Base-by-base conservation (phyloP, 2,329 filamentous ascomycete genomes). In the Aureobasidium sp. region DNA sequence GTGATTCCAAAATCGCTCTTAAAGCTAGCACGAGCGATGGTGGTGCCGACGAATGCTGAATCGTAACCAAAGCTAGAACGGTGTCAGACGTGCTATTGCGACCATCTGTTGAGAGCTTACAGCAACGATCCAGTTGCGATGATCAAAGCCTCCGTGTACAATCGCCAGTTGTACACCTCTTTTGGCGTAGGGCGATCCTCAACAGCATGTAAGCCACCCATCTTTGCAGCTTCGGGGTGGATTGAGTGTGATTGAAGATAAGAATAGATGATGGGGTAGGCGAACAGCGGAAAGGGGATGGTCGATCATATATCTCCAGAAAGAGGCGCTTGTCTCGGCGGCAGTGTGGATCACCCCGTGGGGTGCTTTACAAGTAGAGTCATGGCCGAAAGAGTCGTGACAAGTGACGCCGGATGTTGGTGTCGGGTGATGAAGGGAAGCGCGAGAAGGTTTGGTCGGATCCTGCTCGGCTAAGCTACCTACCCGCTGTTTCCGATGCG, bases 21-120 rank as follows among this genome's bases (percentile, higher is more conserved):
- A 53, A 66, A 67, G 6, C 61, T 55, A 31, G 64, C 41, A 34
- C 63, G 59, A n/a, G 66, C 64, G 20, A 67, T 65, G 3, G 64
- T 65, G 14, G 65, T 65, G 14, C 66, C 64, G 20, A 67, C 63
- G 34, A 67, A 66, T 1, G 65, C 66, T 12, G 65, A 56, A 39
- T 67, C 65, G 39, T 66, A 66, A 0, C 66, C 65, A 39, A 66
- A 67, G n/a, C 64, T 63, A 25, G 47, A 20, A 27, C 17, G 1
- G 9, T 20, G 27, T 49, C 7, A 49, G 45, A 27, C 3, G 2
- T n/a, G 11, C 7, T 22, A 6, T 20, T 20, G 14, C 5, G 14
- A n/a, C 5, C 14, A 17, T 7, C 14, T 22, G 22, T 7, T 20
- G 9, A 15, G 9, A 15, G 9, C 53, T 44, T 17, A 42, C 53